Evolutionary conservation across 148 eudicot genomes (phyloP), one percentile per base, ranked within the genome.

Genomic region (Polygonum aviculare): DNA sequence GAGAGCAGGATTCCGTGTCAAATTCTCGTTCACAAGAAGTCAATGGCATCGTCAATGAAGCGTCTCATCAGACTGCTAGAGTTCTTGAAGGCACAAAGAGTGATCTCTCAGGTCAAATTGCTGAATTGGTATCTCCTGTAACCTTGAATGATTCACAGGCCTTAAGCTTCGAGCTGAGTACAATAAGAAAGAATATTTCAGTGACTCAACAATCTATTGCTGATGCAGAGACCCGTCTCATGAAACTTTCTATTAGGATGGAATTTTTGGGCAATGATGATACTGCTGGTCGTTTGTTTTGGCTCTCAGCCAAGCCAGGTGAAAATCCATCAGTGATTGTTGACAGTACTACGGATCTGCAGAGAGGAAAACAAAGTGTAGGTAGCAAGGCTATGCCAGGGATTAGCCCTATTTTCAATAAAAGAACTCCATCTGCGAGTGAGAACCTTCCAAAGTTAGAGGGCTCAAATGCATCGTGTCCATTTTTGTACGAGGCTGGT

Each of bases 221-320:
- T 63, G 76, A 79, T 74, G 74, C 74, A 65, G 85, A 85, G 63
- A 62, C 78, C 52, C 87, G 85, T 77, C 85, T 90, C 62, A 44
- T 88, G 81, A 88, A 88, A 76, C 79, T 83, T 59, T 88, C 89
- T 75, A 45, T 78, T 40, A 81, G 95, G 75, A 84, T 82, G 88
- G 92, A 88, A 14, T 88, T 80, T 87, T 81, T 90, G 49, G 95
- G 90, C 52, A 74, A 82, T 31, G 92, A 82, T 31, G 92, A 90
- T 81, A 81, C 86, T 75, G 83, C 54, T 63, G 87, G 89, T 45
- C 80, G 87, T 69, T 80, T 84, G 77, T 88, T 87, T 78, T 88
- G 92, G 95, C 80, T 80, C 72, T 82, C 84, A 36, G 80, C 85
- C 76, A 80, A 80, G 54, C 79, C 76, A 35, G 87, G 82, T 79